phyloP scores from a whole-genome alignment of 768 basidiomycete genomes.

The Naematelia encephala region DNA sequence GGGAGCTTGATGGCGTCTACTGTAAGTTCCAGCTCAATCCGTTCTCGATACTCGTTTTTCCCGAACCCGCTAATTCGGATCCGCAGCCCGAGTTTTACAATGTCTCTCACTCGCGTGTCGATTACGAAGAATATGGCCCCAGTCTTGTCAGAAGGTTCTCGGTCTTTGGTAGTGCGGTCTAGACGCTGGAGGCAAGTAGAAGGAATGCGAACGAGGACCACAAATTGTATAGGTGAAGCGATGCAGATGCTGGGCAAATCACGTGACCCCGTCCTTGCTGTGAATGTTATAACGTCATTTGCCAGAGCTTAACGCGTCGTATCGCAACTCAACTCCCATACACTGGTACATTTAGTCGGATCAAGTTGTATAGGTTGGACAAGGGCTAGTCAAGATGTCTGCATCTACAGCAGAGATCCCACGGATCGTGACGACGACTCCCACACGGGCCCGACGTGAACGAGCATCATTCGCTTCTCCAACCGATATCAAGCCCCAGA shows the following conservation, averaged over 20 bases:
- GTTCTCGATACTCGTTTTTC: too few species aligned
- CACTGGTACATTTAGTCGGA: too few species aligned
- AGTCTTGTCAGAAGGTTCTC: conserved; percentile 49
- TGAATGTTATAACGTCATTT: too few species aligned
- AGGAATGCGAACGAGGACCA: background rate
- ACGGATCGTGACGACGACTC: background rate
- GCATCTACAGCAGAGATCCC: too few species aligned
- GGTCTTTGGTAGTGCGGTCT: conserved; percentile 48
- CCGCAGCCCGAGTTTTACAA: conserved; percentile 87
- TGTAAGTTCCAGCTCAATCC: conserved; percentile 55
- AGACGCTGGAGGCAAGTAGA: conserved; percentile 2
- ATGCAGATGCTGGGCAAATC: too few species aligned
- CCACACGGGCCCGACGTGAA: background rate
- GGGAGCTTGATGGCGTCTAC: conserved; percentile 90
- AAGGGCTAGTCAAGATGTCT: background rate
- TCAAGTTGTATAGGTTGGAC: background rate
- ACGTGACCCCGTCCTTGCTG: too few species aligned
- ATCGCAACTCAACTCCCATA: too few species aligned
- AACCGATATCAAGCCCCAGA: conserved; percentile 26
- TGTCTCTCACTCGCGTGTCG: conserved; percentile 87
- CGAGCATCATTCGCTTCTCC: background rate
- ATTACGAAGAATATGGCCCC: conserved; percentile 60
- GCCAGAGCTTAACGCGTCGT: too few species aligned
- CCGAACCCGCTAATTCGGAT: background rate
- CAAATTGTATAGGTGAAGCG: background rate